Evolutionary conservation across 208 protist species (phyloP).

Genomic region (Leishmania major): DNA sequence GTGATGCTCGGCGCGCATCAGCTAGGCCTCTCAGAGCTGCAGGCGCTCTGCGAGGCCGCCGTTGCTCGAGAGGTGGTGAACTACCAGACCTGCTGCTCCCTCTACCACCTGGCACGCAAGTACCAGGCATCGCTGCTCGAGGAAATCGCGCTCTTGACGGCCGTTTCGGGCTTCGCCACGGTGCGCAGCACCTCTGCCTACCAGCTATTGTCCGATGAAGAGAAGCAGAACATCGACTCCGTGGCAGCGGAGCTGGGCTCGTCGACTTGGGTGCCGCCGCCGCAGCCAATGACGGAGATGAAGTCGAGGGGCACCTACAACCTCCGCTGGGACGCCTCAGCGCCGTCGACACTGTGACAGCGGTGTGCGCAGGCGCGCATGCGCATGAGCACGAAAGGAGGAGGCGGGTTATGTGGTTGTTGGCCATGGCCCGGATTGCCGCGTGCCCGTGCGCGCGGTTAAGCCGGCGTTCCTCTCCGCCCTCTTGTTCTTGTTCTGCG

Average conservation of each 20-base stretch:
- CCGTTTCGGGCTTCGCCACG: constrained; percentile 63
- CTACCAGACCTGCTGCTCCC: constrained; percentile 73
- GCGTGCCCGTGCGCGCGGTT: neutral
- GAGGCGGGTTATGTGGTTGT: neutral
- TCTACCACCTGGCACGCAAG: constrained; percentile 70
- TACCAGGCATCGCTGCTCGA: constrained; percentile 74
- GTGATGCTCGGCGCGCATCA: constrained; percentile 71
- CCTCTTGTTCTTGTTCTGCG: neutral
- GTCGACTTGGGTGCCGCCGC: constrained; percentile 62
- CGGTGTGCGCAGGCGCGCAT: neutral
- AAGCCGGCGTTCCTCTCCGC: neutral
- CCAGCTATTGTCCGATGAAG: constrained; percentile 47
- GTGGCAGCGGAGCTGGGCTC: constrained; percentile 71
- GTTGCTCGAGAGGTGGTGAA: constrained; percentile 82
- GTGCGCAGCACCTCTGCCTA: constrained; percentile 57
- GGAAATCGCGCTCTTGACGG: constrained; percentile 77
- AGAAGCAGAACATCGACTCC: constrained; percentile 55
- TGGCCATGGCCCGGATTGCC: neutral
- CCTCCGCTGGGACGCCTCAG: constrained; percentile 39
- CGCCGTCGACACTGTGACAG: constrained; percentile 1
- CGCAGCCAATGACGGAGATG: constrained; percentile 46
- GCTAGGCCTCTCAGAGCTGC: constrained; percentile 59
- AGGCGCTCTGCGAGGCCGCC: constrained; percentile 75
- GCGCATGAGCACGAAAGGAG: neutral
- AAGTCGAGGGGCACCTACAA: constrained; percentile 57